Evolutionary conservation across 2,329 filamentous ascomycete species (phyloP).

Genomic region (Colletotrichum salicis): DNA sequence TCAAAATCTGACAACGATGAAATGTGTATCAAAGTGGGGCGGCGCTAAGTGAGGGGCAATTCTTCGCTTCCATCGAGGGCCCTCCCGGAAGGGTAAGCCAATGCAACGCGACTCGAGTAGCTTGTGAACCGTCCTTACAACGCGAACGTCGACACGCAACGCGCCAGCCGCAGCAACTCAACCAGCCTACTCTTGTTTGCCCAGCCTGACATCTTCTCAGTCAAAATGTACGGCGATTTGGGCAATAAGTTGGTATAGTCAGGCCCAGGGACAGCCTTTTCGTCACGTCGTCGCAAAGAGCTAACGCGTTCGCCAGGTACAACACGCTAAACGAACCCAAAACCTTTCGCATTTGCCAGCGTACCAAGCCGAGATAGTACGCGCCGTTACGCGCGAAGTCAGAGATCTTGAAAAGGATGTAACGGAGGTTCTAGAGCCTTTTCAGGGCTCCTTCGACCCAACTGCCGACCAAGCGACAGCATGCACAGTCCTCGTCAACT

Average conservation of each 20-base stretch:
- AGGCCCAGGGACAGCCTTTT: not conserved
- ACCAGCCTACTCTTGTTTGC: not conserved
- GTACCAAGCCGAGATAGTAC: conserved; percentile 92
- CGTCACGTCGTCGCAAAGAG: conserved; percentile 18
- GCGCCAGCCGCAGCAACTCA: not conserved
- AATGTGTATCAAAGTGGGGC: conserved; percentile 28
- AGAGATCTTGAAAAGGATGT: conserved; percentile 92
- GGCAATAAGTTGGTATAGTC: conserved; percentile 82
- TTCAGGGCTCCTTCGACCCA: conserved; percentile 87
- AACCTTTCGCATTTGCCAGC: conserved; percentile 86
- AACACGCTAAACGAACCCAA: conserved; percentile 95
- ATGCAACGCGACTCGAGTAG: conserved; percentile 21
- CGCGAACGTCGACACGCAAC: not conserved
- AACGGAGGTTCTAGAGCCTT: conserved; percentile 80
- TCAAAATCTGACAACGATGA: not conserved
- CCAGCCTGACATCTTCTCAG: not conserved
- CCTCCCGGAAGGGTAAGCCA: conserved; percentile 13
- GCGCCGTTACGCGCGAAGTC: conserved; percentile 88
- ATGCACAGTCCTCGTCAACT: conserved; percentile 90
- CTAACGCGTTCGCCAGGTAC: conserved; percentile 68
- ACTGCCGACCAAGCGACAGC: conserved; percentile 84
- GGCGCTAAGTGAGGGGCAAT: conserved; percentile 33
- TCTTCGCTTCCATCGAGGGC: conserved; percentile 16
- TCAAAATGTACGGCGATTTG: conserved; percentile 84
- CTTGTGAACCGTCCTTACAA: not conserved